A percentile compares a stretch with the other conserved stretches of the same genome.
Conservation (phyloP, 345 rosid genomes). For the Populus deltoides region DNA sequence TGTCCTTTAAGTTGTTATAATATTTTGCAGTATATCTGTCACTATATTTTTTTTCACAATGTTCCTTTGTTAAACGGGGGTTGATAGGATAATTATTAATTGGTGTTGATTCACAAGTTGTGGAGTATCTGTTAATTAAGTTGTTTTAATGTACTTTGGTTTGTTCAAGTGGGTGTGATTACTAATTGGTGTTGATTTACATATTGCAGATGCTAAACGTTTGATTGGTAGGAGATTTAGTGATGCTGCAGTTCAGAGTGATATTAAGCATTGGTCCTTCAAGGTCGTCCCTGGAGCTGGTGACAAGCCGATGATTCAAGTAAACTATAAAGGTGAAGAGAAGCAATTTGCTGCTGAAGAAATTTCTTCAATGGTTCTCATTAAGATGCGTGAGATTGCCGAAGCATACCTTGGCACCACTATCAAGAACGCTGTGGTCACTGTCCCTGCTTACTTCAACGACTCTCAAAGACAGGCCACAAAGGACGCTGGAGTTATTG, state of each 20-base stretch:
- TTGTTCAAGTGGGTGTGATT: not conserved
- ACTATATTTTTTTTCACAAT: not conserved
- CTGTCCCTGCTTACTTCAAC: conserved; percentile 21
- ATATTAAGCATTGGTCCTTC: conserved; percentile 30
- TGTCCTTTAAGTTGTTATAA: no score
- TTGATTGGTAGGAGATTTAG: conserved; percentile 28
- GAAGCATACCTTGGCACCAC: conserved; percentile 15
- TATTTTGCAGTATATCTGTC: not conserved
- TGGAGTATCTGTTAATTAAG: not conserved
- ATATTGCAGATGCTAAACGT: conserved; percentile 25
- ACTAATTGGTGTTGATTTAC: not conserved
- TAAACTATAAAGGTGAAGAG: conserved; percentile 10
- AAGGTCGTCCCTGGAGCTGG: conserved; percentile 25
- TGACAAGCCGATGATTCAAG: conserved; percentile 34
- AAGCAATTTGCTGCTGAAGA: conserved; percentile 14
- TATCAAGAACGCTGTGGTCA: conserved; percentile 13
- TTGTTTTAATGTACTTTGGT: not conserved
- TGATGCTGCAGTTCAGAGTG: conserved; percentile 24
- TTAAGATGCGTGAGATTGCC: conserved; percentile 19
- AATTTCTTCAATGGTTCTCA: conserved; percentile 15
- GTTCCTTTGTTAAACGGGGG: no score
- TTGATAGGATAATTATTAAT: no score
- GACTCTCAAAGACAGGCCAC: conserved; percentile 22
- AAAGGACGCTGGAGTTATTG: conserved; percentile 19
- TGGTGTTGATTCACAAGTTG: no score